These are phyloP conservation scores for Solanum hybrid DNA, from an alignment of 305 asterid genomes.

Conservation along the genomic window DNA sequence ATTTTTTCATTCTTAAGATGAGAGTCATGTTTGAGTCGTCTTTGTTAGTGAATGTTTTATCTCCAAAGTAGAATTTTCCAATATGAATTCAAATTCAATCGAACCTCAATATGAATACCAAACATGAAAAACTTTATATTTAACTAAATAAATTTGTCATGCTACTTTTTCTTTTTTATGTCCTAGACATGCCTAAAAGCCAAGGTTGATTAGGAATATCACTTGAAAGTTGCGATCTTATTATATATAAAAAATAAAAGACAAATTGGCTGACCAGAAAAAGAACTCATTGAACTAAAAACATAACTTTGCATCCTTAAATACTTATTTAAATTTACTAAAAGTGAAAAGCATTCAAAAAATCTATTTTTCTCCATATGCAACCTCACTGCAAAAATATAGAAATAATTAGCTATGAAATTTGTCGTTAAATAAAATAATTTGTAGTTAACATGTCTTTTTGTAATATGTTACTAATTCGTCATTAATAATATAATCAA, in stretches of 20 bases:
- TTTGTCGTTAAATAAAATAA: not conserved
- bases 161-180: not conserved
- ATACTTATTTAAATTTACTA: not conserved
- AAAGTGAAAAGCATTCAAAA: not conserved
- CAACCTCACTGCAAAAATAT: not conserved
- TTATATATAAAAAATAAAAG: not conserved
- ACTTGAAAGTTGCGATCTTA: not conserved
- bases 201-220: not conserved
- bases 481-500: not conserved
- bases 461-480: not conserved
- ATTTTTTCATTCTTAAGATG: not conserved
- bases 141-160: not conserved
- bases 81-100: not conserved
- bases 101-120: not conserved
- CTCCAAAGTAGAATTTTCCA: accelerated
- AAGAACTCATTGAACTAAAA: not conserved
- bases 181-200: not conserved
- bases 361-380: not conserved
- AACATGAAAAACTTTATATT: not conserved
- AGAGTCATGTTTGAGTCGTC: not conserved
- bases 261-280: not conserved
- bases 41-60: not conserved
- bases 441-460: not conserved
- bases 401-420: not conserved
- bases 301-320: not conserved